Base-by-base conservation (phyloP, 768 basidiomycete species). In the Suillus fuscotomentosus region DNA sequence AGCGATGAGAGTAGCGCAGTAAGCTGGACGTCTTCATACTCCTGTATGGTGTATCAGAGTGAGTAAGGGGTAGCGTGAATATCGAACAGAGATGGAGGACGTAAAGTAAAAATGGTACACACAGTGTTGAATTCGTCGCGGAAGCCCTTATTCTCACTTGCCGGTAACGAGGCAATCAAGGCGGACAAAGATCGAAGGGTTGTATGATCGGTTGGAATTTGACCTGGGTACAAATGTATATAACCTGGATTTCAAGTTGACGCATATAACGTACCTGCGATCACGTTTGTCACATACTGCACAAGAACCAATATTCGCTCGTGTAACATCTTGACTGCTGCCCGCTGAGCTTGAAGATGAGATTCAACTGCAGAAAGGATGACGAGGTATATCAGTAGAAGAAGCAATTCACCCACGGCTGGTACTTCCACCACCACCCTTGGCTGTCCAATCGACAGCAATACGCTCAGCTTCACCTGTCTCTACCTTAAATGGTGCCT, bases 391-490 rank as follows among this genome's bases (percentile, higher is more conserved):
- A 24, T 36, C 50, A 11, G 1, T 14, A 13, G 17, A 34, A 66
- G 65, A 41, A 8, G 15, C 31, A 38, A 27, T 42, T 57, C 55
- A 82, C 91, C 78, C 69, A 95, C 94, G 79, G 67, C 88, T 92
- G 15, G 88, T 92, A 50, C 89, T 90, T 67, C 88, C 91, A 36
- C 87, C 91, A 56, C 94, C 92, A 10, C 92, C 92, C 74, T 88
- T 87, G 31, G 93, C 91, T 3, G 93, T 93, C 85, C 94, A 97
- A 74, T 99, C 97, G 0, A 99, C 97, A 7, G 97, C 97, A 67
- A 99, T 98, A 45, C 97, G 88, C 75, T 99, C 97, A 17, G 97
- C 97, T 78, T 99, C 97, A 41, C 97, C 97, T 0, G 97, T 98
- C 77, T 98, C 97, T 20, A 99, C 90, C 59, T 86, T 89, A 78